Evolutionary conservation across 1,139 yeast species (phyloP), one percentile per base, ranked within the genome.

Genomic region (Geotrichum klebahnii): DNA sequence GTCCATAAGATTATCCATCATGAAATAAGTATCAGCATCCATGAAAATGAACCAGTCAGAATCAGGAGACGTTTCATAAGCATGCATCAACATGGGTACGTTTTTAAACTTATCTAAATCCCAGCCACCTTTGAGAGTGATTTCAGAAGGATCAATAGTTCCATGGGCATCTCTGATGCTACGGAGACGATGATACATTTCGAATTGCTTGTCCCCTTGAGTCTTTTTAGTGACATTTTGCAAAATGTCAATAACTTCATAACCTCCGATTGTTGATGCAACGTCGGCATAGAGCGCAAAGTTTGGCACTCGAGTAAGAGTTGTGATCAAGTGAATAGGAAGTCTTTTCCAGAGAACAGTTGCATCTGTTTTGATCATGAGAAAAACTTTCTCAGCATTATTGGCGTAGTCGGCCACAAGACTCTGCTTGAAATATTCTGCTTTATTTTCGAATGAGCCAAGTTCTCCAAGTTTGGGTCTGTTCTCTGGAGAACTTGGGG

Each of bases 301-400:
- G 46, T 65, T 55, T 5, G 67, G 66, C 14, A 66, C 64, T n/a
- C 64, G 57, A 8, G 69, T 63, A 9, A 68, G 55, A 2, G 71
- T 65, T 4, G 72, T 67, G 41, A 57, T 55, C 20, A 69, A 48
- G 45, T 69, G 73, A 10, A 65, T 55, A 9, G 73, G 73, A 46
- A 69, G 52, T 19, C 72, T 62, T 17, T 64, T 56, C 71, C 72
- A 68, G 51, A 65, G 53, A 4, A 64, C 67, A 12, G 65, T 62
- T 5, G 67, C 63, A 5, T 72, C 72, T 3, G 71, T 66, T 48
- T 69, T 69, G 48, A 69, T 57, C 70, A 68, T 65, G 26, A 64
- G 48, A 52, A 65, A 67, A 4, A 63, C 44, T 3, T 59, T 57
- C 22, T 63, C 59, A 1, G 61, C 47, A 12, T 57, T 57, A 17